A percentile compares a stretch with the other conserved stretches of the same genome.
These are phyloP conservation scores for Puccinia novopanici DNA, from an alignment of 1,284 basidiomycete species.

Conservation along the genomic window DNA sequence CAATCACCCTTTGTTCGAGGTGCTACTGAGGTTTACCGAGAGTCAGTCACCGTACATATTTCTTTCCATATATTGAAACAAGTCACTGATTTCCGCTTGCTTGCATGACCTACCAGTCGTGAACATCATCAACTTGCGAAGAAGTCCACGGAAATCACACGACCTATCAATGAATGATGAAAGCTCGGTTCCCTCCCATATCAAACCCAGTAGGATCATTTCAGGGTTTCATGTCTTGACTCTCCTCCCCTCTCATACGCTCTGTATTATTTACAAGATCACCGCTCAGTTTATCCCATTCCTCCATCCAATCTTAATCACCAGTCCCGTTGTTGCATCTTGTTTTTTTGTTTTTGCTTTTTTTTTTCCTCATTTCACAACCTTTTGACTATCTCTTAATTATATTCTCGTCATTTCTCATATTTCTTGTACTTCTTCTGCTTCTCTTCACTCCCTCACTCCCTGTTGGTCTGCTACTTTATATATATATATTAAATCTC, in stretches of 20 bases:
- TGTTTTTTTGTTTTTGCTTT: not conserved
- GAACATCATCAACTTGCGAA: conserved; percentile 32
- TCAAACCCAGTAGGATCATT: not conserved
- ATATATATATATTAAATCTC: too few relatives aligned
- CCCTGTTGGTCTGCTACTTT: not conserved
- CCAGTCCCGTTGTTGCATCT: not conserved
- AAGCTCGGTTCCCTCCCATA: not conserved
- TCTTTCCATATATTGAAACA: not conserved
- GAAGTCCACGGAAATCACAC: conserved; percentile 3
- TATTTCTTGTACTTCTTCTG: conserved; percentile 6
- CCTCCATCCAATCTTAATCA: not conserved
- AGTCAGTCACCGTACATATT: conserved; percentile 16
- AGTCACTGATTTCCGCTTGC: not conserved
- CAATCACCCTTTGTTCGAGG: conserved; percentile 44
- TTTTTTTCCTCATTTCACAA: not conserved
- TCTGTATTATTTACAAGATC: conserved; percentile 19
- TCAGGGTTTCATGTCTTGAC: not conserved
- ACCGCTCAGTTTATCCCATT: conserved; percentile 9
- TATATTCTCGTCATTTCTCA: not conserved
- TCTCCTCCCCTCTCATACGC: not conserved
- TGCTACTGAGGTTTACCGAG: conserved; percentile 48
- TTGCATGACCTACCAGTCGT: not conserved
- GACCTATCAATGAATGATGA: not conserved
- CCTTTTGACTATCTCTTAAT: not conserved
- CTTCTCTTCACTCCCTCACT: not conserved